These are phyloP conservation scores for Diaporthe velutina DNA, from an alignment of 2,329 filamentous ascomycete species.

Conservation along the genomic window DNA sequence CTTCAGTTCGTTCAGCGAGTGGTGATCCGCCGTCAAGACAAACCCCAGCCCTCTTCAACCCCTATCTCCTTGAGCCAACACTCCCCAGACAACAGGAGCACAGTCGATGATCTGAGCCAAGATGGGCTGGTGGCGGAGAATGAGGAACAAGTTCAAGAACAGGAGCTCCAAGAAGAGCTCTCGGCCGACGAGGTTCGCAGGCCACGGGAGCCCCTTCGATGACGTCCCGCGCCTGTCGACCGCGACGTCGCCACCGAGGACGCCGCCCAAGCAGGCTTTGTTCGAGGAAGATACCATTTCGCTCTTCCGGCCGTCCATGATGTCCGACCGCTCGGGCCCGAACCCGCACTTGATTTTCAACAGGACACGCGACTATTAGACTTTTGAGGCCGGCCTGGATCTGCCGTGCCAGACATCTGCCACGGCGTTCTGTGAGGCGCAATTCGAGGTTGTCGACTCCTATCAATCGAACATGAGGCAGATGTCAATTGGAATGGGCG, in stretches of 20 bases:
- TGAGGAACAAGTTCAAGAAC: conserved; percentile 36
- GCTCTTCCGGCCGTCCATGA: conserved; percentile 26
- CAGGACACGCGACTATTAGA: background rate
- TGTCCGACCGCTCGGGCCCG: conserved; percentile 22
- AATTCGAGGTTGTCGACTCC: background rate
- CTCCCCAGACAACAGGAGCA: background rate
- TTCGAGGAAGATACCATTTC: conserved; percentile 32
- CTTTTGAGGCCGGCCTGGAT: too few relatives aligned
- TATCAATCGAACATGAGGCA: background rate
- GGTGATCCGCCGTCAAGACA: background rate
- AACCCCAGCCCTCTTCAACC: background rate
- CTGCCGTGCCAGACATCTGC: background rate
- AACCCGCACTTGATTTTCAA: conserved; percentile 14
- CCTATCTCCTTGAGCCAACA: background rate
- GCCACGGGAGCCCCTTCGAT: conserved; percentile 6
- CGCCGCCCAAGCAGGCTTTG: conserved; percentile 30
- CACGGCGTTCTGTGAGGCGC: background rate
- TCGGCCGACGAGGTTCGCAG: conserved; percentile 17
- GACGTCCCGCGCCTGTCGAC: conserved; percentile 7
- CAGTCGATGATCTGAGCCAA: background rate
- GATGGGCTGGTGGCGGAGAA: conserved; percentile 35
- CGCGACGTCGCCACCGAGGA: conserved; percentile 19
- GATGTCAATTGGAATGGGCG: background rate
- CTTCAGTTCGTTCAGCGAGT: background rate
- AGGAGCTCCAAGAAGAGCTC: conserved; percentile 28